phyloP scores from a whole-genome alignment of 148 eudicot genomes.

The Talinum fruticosum region DNA sequence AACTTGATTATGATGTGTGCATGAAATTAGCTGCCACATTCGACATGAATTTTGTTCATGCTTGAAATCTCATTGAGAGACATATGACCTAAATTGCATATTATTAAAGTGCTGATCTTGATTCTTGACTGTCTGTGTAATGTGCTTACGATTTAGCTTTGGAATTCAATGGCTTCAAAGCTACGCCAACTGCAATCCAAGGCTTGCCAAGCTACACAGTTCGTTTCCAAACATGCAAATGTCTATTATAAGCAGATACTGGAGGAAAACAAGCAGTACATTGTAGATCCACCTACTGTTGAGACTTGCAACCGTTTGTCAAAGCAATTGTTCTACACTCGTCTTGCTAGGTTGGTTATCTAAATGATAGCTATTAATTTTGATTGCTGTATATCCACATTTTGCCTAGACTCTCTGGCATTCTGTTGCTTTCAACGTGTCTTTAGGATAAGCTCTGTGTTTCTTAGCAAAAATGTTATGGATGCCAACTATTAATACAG shows the following conservation, averaged over 20 bases:
- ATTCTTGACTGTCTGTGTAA: neutral
- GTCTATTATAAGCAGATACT: slow-evolving; percentile 56
- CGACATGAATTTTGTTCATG: neutral
- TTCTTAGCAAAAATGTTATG: neutral
- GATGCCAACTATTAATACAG: neutral
- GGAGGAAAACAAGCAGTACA: slow-evolving; percentile 63
- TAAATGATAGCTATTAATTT: neutral
- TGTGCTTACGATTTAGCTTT: slow-evolving; percentile 12
- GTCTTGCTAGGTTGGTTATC: slow-evolving; percentile 62
- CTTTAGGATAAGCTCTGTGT: neutral
- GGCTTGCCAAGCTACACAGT: slow-evolving; percentile 50
- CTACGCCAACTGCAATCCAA: slow-evolving; percentile 47
- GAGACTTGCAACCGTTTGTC: slow-evolving; percentile 65
- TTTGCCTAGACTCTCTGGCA: neutral
- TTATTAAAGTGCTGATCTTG: neutral
- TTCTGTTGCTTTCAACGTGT: neutral
- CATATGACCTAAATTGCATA: neutral
- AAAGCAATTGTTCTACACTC: slow-evolving; percentile 65
- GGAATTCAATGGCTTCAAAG: slow-evolving; percentile 55
- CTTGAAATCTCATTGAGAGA: neutral
- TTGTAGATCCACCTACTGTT: slow-evolving; percentile 58
- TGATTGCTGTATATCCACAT: neutral
- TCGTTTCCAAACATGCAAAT: slow-evolving; percentile 38
- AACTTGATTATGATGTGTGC: neutral
- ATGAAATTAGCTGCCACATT: neutral